Evolutionary conservation across 2,329 filamentous ascomycete species (phyloP), one percentile per base, ranked within the genome.

Genomic region (Claviceps monticola): DNA sequence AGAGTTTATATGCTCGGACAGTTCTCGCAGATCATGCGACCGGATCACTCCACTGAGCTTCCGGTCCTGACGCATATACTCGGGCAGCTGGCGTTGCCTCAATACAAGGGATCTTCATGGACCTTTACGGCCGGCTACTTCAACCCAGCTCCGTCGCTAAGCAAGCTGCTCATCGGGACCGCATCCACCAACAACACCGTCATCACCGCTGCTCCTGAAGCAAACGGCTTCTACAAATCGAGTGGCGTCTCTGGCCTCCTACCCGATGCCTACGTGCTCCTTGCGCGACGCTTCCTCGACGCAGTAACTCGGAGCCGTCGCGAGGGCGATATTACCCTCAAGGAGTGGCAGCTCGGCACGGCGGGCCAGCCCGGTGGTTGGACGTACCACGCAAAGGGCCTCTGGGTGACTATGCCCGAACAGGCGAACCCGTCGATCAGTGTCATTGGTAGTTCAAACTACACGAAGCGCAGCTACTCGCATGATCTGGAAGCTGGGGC

Each of bases 41-140:
- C 84, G 0, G 82, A 94, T 59, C 80, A 80, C 0, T 96, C 91
- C 0, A 97, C 91, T 13, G 93, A 98, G 65, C 82, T 93, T 13
- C 88, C 88, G 1, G 84, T 86, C 16, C 72, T 98, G 17, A 88
- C 81, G 0, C 78, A 79, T 46, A 78, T 97, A 41, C 76, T 97
- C 3, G 76, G 77, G 44, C 78, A 78, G 1, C 75, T 96, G 3
- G 75, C 83, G 0, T 69, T 67, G 0, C 76, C 84, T 0, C 70
- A 75, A 5, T 86, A 88, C 60, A 71, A 74, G 9, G 76, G 79
- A 37, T 86, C 86, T 0, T 84, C 81, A 14, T 98, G 93, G 93
- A 93, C 88, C 0, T 97, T 98, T 66, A 97, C 93, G 1, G 93
- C 93, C 0, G 93, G 93, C 50, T 98, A 98, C 71, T 98, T 98